These are phyloP conservation scores for Eimeria maxima DNA, from an alignment of 169 alveolate species.

Conservation along the genomic window DNA sequence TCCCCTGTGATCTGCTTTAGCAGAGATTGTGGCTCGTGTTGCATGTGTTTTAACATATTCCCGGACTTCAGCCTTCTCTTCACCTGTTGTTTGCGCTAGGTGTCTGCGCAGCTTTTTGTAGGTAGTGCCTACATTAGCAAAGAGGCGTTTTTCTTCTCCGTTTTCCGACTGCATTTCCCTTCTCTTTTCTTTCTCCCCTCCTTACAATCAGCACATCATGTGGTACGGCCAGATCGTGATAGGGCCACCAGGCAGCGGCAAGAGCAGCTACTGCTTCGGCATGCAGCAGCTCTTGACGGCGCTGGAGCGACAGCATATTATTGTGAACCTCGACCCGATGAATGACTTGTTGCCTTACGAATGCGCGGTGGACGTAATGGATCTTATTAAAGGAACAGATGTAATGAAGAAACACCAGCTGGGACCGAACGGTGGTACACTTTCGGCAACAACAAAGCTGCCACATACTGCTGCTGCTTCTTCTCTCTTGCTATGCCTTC, in stretches of 20 bases:
- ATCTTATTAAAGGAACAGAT: constrained; percentile 92
- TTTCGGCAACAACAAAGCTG: background rate
- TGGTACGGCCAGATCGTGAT: constrained; percentile 95
- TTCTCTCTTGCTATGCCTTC: background rate
- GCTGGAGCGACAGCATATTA: constrained; percentile 89
- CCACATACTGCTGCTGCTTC: background rate
- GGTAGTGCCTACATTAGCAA: no score
- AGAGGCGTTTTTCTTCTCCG: no score
- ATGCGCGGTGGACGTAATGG: constrained; percentile 94
- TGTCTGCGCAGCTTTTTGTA: no score
- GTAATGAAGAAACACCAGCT: constrained; percentile 93
- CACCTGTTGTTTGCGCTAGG: background rate
- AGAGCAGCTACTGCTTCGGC: constrained; percentile 96
- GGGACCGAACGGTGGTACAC: constrained; percentile 97
- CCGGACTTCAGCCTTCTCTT: background rate
- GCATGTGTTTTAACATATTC: no score
- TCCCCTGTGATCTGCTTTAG: background rate
- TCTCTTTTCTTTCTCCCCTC: constrained; percentile 52
- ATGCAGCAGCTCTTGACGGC: constrained; percentile 92
- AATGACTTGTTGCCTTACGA: constrained; percentile 92
- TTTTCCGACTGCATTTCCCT: background rate
- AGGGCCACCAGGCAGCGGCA: constrained; percentile 98
- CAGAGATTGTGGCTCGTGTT: background rate
- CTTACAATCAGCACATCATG: constrained; percentile 51
- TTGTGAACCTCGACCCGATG: constrained; percentile 96